Evolutionary conservation across 2,329 filamentous ascomycete species (phyloP).

Genomic region (Aspergillus aculeatus): DNA sequence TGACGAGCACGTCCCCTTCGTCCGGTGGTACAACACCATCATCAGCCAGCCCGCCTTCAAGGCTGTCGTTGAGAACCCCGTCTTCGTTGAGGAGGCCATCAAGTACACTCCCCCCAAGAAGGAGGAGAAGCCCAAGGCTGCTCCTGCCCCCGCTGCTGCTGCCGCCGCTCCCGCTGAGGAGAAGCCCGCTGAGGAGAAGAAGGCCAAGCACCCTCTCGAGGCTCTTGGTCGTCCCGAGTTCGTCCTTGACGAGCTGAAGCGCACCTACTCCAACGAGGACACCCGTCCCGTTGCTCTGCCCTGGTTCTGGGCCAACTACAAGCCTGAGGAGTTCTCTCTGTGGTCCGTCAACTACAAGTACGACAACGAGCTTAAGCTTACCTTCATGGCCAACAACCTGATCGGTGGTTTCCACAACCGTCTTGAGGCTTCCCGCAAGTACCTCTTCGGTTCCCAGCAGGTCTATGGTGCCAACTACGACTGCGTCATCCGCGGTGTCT

Average conservation of each 20-base stretch:
- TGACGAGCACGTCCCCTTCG: conserved; percentile 74
- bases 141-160: conserved; percentile 63
- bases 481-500: conserved; percentile 88
- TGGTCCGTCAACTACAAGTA: conserved; percentile 98
- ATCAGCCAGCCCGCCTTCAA: conserved; percentile 90
- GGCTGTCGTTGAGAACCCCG: conserved; percentile 70
- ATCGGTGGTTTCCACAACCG: conserved; percentile 97
- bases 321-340: conserved; percentile 92
- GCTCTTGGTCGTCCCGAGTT: conserved; percentile 75
- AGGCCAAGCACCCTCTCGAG: conserved; percentile 96
- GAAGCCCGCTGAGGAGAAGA: conserved; percentile 65
- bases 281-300: conserved; percentile 77
- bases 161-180: conserved; percentile 52
- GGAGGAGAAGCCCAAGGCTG: conserved; percentile 68
- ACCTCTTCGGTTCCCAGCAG: conserved; percentile 85
- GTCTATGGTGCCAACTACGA: conserved; percentile 88
- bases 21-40: conserved; percentile 94
- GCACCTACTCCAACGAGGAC: conserved; percentile 95
- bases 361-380: conserved; percentile 93
- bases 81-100: conserved; percentile 77
- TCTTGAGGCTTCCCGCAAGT: conserved; percentile 97
- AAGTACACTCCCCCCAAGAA: conserved; percentile 74
- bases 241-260: conserved; percentile 96
- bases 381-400: conserved; percentile 99
- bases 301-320: conserved; percentile 98